A percentile compares a stretch with the other conserved stretches of the same genome.
Conservation (phyloP, 306 rosid species). For the Hippophae gyantsensis region DNA sequence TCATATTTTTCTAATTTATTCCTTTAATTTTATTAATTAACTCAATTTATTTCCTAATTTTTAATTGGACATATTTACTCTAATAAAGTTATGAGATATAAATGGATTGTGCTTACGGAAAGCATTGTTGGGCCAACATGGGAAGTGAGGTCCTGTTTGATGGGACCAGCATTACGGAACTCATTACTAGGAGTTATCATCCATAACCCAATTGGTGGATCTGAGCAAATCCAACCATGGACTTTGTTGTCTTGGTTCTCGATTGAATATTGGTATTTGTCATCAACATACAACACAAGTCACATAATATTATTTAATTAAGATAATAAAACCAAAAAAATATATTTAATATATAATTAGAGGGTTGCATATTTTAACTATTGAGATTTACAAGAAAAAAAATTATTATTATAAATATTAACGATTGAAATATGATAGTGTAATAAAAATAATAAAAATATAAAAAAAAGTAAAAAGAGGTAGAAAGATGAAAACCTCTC, state of each 20-base stretch:
- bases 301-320: no score
- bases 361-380: background rate
- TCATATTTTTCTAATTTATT: no score
- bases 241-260: conserved; percentile 10
- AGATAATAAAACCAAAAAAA: background rate
- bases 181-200: conserved; percentile 48
- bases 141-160: conserved; percentile 58
- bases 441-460: background rate
- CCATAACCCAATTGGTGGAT: conserved; percentile 37
- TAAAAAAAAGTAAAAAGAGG: background rate
- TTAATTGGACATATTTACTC: no score
- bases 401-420: no score
- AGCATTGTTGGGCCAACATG: conserved; percentile 50
- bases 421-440: no score
- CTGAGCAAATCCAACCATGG: conserved; percentile 9
- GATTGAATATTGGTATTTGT: conserved; percentile 11
- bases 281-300: conserved; percentile 6
- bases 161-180: conserved; percentile 42
- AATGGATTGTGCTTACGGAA: conserved; percentile 22
- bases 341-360: background rate
- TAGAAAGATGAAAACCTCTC: conserved; percentile 35
- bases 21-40: no score
- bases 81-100: no score
- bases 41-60: no score
- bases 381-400: no score